Evolutionary conservation across 257 asterid species (phyloP), one percentile per base, ranked within the genome.

Genomic region (Solanum chiquidenum): DNA sequence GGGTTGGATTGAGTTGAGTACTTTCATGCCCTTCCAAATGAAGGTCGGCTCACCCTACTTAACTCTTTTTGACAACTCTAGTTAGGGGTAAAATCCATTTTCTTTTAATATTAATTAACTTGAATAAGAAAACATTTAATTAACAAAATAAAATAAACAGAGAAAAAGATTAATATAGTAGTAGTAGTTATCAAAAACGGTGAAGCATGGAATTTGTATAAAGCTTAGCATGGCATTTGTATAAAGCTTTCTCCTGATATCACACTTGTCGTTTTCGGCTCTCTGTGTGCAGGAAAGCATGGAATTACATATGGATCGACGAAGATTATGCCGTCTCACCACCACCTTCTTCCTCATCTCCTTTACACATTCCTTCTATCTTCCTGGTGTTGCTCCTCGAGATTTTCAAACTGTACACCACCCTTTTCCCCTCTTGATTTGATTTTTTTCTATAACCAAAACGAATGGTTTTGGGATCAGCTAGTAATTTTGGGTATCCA

Each of bases 331-430:
- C 83, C 92, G 90, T 91, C 72, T 52, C 62, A 58, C 90, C 86
- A 90, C 93, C 91, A 44, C 14, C 60, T 87, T 92, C 79, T 88
- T 90, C 77, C 34, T 92, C 87, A 84, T 92, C 90, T 89, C 98
- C 29, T 82, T 92, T 13, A 95, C 93, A 25, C 85, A 90, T 90
- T 88, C 95, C 72, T 96, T 96, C 91, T 94, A 95, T 85, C 95
- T 96, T 42, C 95, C 99, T 84, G 95, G 98, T 85, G 98, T 95
- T 58, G 96, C 97, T 62, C 98, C 99, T 90, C 97, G 94, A 31
- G 94, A 94, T 92, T 96, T 95, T 83, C 92, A 42, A 66, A 86
- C 93, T 73, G 99, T 96, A 92, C 25, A 2, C 46, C 83, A 34
- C 40, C 35, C 37, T 46, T 33, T 27, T 38, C 31, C 68, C 66